These are phyloP conservation scores for Trypanosoma brucei DNA, from an alignment of 208 protist species.

Conservation along the genomic window DNA sequence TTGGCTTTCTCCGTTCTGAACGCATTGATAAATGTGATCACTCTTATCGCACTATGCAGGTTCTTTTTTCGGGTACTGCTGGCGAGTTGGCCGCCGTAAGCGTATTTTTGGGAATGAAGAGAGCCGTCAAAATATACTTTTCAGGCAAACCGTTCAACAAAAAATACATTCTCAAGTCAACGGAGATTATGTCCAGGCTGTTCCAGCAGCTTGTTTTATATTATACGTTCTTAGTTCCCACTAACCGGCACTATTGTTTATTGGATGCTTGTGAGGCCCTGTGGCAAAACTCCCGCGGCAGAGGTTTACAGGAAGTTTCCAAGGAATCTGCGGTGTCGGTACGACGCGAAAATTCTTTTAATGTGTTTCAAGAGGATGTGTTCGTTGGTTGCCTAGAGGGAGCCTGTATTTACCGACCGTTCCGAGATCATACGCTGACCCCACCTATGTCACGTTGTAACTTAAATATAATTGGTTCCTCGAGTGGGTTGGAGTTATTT, in stretches of 20 bases:
- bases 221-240: not conserved
- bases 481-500: not conserved
- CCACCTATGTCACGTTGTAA: not conserved
- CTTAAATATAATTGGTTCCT: not conserved
- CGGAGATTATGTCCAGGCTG: not conserved
- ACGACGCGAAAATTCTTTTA: not conserved
- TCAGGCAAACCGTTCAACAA: not conserved
- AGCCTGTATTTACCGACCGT: slow-evolving; percentile 6
- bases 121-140: not conserved
- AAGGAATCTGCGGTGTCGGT: too few species aligned
- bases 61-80: not conserved
- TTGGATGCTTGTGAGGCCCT: not conserved
- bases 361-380: slow-evolving; percentile 15
- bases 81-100: not conserved
- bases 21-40: not conserved
- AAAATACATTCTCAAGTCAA: not conserved
- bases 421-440: not conserved
- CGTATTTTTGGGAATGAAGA: not conserved
- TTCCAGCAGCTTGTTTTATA: not conserved
- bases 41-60: not conserved
- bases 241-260: not conserved
- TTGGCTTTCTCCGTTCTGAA: not conserved
- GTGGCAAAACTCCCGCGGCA: not conserved
- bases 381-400: not conserved
- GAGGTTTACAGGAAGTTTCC: not conserved